phyloP scores from a whole-genome alignment of 2,329 filamentous ascomycete species.

The Fusarium stilboides region DNA sequence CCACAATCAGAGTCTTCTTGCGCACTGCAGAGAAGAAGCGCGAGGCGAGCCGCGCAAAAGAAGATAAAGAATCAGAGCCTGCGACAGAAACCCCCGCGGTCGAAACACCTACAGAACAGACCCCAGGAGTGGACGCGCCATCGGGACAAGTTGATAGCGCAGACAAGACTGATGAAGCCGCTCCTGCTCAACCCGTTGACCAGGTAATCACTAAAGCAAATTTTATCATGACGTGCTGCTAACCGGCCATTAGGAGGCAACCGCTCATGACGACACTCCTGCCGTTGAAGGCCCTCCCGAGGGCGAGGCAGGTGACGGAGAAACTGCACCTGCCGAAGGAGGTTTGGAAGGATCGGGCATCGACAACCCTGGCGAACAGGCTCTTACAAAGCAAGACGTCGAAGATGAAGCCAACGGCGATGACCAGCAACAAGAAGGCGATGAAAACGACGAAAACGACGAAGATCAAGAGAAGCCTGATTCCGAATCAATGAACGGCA shows the following conservation, averaged over 20 bases:
- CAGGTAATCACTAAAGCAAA: conserved; percentile 32
- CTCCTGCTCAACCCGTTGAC: conserved; percentile 22
- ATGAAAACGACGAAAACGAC: conserved; percentile 52
- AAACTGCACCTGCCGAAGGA: conserved; percentile 28
- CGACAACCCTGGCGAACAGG: conserved; percentile 43
- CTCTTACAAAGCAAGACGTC: conserved; percentile 37
- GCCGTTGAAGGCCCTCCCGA: conserved; percentile 15
- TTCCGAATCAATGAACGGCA: conserved; percentile 60
- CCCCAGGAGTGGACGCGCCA: conserved; percentile 12
- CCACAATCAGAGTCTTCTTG: conserved; percentile 91
- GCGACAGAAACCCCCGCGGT: conserved; percentile 48
- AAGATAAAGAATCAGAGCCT: conserved; percentile 59
- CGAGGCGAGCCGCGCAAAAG: conserved; percentile 73
- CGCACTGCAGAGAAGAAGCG: conserved; percentile 93
- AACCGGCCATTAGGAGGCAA: conserved; percentile 14
- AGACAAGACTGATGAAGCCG: conserved; percentile 18
- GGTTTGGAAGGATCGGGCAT: conserved; percentile 33
- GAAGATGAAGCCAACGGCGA: conserved; percentile 45
- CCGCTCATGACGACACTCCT: conserved; percentile 9
- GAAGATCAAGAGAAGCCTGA: conserved; percentile 54
- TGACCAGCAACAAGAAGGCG: conserved; percentile 47
- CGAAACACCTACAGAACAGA: conserved; percentile 42
- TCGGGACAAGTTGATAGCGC: conserved; percentile 20
- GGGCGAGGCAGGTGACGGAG: conserved; percentile 34
- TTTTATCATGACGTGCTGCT: neutral